A percentile compares a stretch with the other conserved stretches of the same genome.
Evolutionary conservation across 345 rosid species (phyloP).

Genomic region (Euphorbia pulcherrima): DNA sequence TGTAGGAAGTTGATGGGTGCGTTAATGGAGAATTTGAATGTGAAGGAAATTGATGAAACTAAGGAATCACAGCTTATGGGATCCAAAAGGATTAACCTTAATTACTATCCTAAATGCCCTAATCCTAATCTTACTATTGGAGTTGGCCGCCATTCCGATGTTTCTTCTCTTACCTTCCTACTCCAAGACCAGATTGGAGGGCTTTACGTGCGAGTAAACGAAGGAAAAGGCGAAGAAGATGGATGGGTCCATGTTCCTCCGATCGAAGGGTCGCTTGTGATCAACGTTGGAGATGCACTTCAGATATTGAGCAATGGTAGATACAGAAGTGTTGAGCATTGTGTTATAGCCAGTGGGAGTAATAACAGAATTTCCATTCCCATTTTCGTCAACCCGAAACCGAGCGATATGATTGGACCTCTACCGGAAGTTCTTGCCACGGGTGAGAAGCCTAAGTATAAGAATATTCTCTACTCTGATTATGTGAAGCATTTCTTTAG

Average conservation of each 20-base stretch:
- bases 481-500: conserved; percentile 36
- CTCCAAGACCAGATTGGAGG: conserved; percentile 28
- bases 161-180: conserved; percentile 18
- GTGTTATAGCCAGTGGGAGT: conserved; percentile 22
- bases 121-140: conserved; percentile 25
- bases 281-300: conserved; percentile 14
- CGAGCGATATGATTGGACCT: conserved; percentile 22
- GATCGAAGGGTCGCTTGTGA: conserved; percentile 24
- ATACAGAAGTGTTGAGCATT: conserved; percentile 23
- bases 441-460: conserved; percentile 24
- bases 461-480: conserved; percentile 25
- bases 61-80: conserved; percentile 23
- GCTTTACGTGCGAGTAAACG: conserved; percentile 19
- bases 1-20: conserved; percentile 10
- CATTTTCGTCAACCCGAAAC: conserved; percentile 22
- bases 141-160: conserved; percentile 22
- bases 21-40: conserved; percentile 19
- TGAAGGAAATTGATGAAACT: conserved; percentile 18
- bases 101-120: conserved; percentile 27
- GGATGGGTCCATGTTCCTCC: conserved; percentile 30
- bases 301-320: conserved; percentile 7
- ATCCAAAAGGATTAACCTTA: conserved; percentile 21
- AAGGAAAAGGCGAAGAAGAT: conserved; percentile 17
- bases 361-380: conserved; percentile 16
- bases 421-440: conserved; percentile 22